phyloP scores from a whole-genome alignment of 2,329 filamentous ascomycete species.

The Lecanoromycetidae sp. region DNA sequence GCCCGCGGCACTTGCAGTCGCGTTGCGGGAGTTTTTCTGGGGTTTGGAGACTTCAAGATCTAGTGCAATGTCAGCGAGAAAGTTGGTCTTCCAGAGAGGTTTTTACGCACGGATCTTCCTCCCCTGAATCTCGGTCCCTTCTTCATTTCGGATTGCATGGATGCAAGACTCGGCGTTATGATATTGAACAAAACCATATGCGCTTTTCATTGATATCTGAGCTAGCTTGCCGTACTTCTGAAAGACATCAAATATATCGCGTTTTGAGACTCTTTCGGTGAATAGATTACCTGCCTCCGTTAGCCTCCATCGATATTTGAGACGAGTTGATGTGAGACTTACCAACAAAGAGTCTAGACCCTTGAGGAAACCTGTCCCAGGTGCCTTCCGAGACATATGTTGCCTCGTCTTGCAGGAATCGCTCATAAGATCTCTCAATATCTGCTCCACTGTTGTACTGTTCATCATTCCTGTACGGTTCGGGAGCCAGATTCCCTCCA shows the following conservation, averaged over 20 bases:
- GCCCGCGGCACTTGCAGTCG: conserved; percentile 31
- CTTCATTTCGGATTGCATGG: conserved; percentile 61
- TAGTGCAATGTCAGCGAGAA: conserved; percentile 26
- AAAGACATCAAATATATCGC: conserved; percentile 86
- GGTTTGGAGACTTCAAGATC: conserved; percentile 84
- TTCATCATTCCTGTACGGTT: conserved; percentile 22
- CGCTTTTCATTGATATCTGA: conserved; percentile 92
- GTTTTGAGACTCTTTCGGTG: conserved; percentile 83
- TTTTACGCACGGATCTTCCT: conserved; percentile 72
- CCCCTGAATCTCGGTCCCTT: conserved; percentile 72
- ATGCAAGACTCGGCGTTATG: conserved; percentile 63
- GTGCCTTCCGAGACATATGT: conserved; percentile 41
- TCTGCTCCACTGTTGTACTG: conserved; percentile 38
- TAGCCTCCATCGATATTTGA: no score
- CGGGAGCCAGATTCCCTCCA: conserved; percentile 4
- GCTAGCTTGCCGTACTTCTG: conserved; percentile 73
- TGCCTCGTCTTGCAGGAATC: conserved; percentile 39
- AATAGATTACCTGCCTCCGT: conserved; percentile 71
- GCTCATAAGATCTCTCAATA: conserved; percentile 38
- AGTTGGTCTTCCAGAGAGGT: not conserved
- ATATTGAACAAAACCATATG: conserved; percentile 95
- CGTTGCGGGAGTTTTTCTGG: conserved; percentile 63
- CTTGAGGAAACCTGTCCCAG: conserved; percentile 39
- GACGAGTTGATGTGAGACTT: conserved; percentile 23
- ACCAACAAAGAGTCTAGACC: conserved; percentile 40